These are phyloP conservation scores for Aureobasidium sp. DNA, from an alignment of 2,329 filamentous ascomycete genomes.

Conservation along the genomic window DNA sequence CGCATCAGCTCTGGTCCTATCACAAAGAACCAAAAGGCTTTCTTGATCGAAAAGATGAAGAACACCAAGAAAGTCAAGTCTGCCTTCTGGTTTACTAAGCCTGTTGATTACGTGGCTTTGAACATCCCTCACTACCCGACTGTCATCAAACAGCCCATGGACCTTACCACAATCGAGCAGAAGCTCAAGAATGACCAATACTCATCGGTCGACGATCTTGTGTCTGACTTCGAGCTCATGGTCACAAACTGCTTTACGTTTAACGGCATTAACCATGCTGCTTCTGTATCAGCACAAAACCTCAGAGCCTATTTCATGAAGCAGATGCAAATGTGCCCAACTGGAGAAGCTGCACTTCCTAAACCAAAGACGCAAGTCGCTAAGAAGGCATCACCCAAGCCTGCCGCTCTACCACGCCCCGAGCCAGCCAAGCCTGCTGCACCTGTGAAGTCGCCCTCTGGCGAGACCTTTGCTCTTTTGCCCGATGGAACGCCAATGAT, in stretches of 20 bases:
- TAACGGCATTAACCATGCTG: constrained; percentile 70
- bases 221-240: constrained; percentile 68
- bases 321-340: constrained; percentile 54
- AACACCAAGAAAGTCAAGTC: constrained; percentile 82
- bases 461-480: constrained; percentile 64
- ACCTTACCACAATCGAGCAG: constrained; percentile 73
- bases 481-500: constrained; percentile 74
- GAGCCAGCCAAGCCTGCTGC: constrained; percentile 33
- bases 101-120: constrained; percentile 71
- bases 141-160: constrained; percentile 71
- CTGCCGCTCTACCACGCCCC: constrained; percentile 20
- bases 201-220: constrained; percentile 61
- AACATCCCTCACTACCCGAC: constrained; percentile 67
- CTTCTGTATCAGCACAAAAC: constrained; percentile 61
- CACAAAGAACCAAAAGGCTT: constrained; percentile 53
- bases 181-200: constrained; percentile 70
- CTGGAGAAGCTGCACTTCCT: constrained; percentile 50
- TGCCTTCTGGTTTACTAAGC: constrained; percentile 65
- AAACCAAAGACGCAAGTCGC: constrained; percentile 38
- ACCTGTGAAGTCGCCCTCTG: constrained; percentile 38
- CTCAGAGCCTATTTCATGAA: constrained; percentile 54
- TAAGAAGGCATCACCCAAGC: constrained; percentile 44
- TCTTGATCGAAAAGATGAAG: constrained; percentile 58
- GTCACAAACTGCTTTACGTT: constrained; percentile 72
- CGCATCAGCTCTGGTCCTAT: constrained; percentile 41